Evolutionary conservation across 2,329 filamentous ascomycete genomes (phyloP).

Genomic region (Colletotrichum magnum): DNA sequence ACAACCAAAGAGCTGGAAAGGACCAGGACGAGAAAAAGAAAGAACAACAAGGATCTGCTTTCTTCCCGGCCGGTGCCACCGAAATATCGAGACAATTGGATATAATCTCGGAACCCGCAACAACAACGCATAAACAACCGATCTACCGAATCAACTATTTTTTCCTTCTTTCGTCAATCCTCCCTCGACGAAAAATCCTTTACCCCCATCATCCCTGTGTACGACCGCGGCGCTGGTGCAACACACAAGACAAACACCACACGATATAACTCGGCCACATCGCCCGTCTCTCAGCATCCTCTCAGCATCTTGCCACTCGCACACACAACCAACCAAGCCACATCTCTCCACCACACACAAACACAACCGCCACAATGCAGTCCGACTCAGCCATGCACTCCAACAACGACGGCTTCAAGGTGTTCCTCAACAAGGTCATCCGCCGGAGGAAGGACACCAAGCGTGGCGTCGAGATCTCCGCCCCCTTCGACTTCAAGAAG

Average conservation of each 20-base stretch:
- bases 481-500: constrained; percentile 71
- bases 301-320: not conserved
- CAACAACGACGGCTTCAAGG: constrained; percentile 59
- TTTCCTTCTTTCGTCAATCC: no score
- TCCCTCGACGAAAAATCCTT: constrained; percentile 1
- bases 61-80: constrained; percentile 8
- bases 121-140: not conserved
- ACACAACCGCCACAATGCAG: constrained; percentile 26
- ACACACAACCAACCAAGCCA: not conserved
- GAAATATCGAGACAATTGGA: constrained; percentile 12
- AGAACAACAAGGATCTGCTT: constrained; percentile 24
- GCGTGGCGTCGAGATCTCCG: constrained; percentile 64
- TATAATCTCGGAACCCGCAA: not conserved
- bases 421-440: constrained; percentile 60
- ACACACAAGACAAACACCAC: not conserved
- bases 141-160: not conserved
- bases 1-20: constrained; percentile 35
- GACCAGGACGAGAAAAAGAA: constrained; percentile 12
- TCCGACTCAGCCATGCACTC: constrained; percentile 46
- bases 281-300: not conserved
- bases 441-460: constrained; percentile 60
- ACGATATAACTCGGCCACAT: constrained; percentile 15
- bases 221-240: constrained; percentile 9
- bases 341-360: no score
- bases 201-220: constrained; percentile 14